A percentile compares a stretch with the other conserved stretches of the same genome.
These are phyloP conservation scores for Poronia punctata DNA, from an alignment of 495 filamentous ascomycete species.

Conservation along the genomic window DNA sequence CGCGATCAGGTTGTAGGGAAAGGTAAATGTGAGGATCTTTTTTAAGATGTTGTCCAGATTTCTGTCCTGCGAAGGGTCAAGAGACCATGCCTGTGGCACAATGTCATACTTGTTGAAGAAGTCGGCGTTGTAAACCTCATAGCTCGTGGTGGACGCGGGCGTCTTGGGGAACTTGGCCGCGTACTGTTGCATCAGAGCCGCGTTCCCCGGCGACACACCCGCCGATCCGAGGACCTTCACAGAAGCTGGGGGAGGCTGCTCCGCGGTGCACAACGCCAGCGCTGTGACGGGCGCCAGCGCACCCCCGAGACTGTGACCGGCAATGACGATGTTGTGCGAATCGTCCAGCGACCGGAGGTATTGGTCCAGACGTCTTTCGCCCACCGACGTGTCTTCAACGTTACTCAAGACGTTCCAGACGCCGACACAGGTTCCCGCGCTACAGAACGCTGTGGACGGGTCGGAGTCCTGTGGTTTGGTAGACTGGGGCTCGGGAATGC, in stretches of 20 bases:
- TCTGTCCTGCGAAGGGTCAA: not conserved
- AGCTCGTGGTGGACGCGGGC: not conserved
- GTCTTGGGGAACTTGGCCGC: not conserved
- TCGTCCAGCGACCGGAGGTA: not conserved
- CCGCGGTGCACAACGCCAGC: not conserved
- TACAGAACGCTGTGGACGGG: not conserved
- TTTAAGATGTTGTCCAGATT: slow-evolving; percentile 2
- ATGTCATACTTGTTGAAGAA: slow-evolving; percentile 1
- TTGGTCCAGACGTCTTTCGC: not conserved
- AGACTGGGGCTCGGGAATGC: not conserved
- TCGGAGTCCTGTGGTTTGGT: not conserved
- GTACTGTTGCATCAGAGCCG: not conserved
- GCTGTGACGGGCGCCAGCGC: not conserved
- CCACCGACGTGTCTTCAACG: not conserved
- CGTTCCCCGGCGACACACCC: slow-evolving; percentile 5
- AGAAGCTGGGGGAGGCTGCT: not conserved
- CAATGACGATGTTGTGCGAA: not conserved
- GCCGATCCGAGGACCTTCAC: slow-evolving; percentile 3
- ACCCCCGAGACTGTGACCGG: slow-evolving; percentile 5
- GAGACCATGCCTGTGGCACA: slow-evolving; percentile 3
- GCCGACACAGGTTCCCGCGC: not conserved
- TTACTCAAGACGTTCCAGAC: slow-evolving; percentile 4
- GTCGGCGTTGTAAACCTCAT: slow-evolving; percentile 1
- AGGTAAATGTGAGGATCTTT: not conserved
- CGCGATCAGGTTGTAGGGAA: not conserved